Evolutionary conservation across 2,329 filamentous ascomycete species (phyloP), one percentile per base, ranked within the genome.

Genomic region (Lecanicillium sp.): DNA sequence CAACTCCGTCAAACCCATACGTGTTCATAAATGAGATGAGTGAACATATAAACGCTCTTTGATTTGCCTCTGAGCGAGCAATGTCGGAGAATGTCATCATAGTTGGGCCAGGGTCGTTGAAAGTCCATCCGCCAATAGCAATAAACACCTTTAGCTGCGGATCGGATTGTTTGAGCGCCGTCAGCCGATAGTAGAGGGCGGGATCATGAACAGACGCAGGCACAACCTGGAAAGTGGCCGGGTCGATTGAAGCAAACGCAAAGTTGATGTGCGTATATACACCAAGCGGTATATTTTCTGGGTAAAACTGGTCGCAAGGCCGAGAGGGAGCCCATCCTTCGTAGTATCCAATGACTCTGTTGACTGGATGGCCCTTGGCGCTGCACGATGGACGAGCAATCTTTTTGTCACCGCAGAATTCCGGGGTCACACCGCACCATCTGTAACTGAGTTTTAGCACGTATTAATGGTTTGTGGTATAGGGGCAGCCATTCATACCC

Each of bases 31-130:
- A 60, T 2, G 17, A 41, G 5, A 62, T 49, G 0, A 69, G 44
- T 0, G 62, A 68, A 2, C 45, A 23, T 48, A 73, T 67, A 54
- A 74, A 73, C 2, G 52, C 50, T 1, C 58, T 56, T 8, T 65
- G 57, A 37, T 55, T 59, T 3, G 42, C 50, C 1, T 51, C 19
- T 2, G 51, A 54, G 2, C 50, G 44, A 10, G 53, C 54, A 53
- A 71, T 55, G 24, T 62, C 32, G 21, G 33, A 38, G 11, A 46
- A 46, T 0, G 55, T 57, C 3, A 53, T 57, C n/a, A 56, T 52
- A 4, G 55, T 59, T 14, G 58, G 52, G 30, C 58, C 59, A 0
- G 58, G 56, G 37, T 73, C 67, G 44, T 61, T 67, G 51, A 71
- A 67, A 2, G 62, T 56, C 61, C 63, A 69, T 3, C 67, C 67